Base-by-base conservation (phyloP, 352 stramenopile genomes). In the Phytophthora palmivora region DNA sequence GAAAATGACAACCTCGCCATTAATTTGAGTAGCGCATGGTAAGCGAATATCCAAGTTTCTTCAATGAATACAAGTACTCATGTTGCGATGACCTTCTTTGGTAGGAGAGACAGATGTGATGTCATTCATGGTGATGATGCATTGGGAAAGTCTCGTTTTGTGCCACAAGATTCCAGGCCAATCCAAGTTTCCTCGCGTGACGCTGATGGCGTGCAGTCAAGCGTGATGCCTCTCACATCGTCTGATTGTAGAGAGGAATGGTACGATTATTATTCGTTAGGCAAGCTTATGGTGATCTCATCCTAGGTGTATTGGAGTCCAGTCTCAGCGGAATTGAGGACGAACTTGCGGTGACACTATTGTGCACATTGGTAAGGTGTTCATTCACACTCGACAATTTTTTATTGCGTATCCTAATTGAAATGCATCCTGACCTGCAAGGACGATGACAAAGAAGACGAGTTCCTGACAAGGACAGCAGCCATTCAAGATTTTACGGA, bases 391-490 rank as follows among this genome's bases (percentile, higher is more conserved):
- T 38, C 11, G 30, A 28, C 6, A 58, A 34, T 14, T 5, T 18
- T 54, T 34, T 45, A 1, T 18, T 28, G 3, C 14, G 12, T 11
- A 21, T 22, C 49, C 46, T 48, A 18, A 61, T n/a, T 1, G 2
- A 52, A 1, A 54, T 3, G 18, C 32, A 33, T 62, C 22, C 36
- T 63, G 10, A 1, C 36, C 63, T 9, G 30, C 7, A 34, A 75
- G 70, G 66, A 72, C 21, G 60, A 67, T 46, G 65, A 72, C 49
- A 59, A 67, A 15, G 65, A 78, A 46, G 51, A 75, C 18, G 56
- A 78, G 2, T 78, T 75, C 26, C 38, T 64, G 15, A 43, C n/a
- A 9, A 60, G 56, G 41, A 57, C 32, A 34, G 43, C 51, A 26
- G 51, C 43, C 37, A 59, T 78, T 34, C 42, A 72, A 51, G 51